Percentiles rank a stretch among this genome's conserved stretches.
Conservation (phyloP, 352 stramenopile genomes). For the Phytophthora boehmeriae region DNA sequence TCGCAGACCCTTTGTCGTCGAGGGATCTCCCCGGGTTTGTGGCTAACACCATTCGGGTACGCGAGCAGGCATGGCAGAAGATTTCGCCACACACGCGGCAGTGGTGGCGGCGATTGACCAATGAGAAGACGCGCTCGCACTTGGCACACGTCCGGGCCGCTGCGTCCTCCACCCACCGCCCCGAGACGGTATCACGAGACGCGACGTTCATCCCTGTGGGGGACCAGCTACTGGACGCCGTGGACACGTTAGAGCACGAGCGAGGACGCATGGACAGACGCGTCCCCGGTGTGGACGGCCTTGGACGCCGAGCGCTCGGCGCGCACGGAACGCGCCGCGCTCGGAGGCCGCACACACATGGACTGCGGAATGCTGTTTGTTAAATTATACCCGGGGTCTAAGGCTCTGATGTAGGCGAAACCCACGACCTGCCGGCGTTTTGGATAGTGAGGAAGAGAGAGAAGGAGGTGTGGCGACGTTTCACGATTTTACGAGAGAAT, state of each 20-base stretch:
- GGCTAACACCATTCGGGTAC: conserved; percentile 79
- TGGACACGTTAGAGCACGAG: conserved; percentile 74
- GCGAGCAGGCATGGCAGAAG: conserved; percentile 83
- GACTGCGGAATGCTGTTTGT: not conserved
- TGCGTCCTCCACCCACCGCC: conserved; percentile 71
- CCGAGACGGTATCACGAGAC: conserved; percentile 64
- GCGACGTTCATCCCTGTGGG: conserved; percentile 40
- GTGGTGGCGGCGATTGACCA: conserved; percentile 82
- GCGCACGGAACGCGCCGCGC: conserved; percentile 33
- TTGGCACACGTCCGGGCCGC: conserved; percentile 61
- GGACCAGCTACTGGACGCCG: conserved; percentile 72
- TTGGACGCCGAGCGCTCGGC: conserved; percentile 31
- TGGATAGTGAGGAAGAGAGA: conserved; percentile 31
- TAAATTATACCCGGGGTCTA: too few relatives aligned
- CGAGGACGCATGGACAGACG: conserved; percentile 31
- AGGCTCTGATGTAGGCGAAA: too few relatives aligned
- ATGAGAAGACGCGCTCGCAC: conserved; percentile 71
- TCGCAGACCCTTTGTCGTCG: conserved; percentile 81
- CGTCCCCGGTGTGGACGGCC: conserved; percentile 11
- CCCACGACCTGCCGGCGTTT: conserved; percentile 6
- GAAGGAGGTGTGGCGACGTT: not conserved
- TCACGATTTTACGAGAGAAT: not conserved
- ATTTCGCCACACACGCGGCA: conserved; percentile 85
- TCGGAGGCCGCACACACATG: conserved; percentile 55
- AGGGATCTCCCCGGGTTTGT: conserved; percentile 69